These are phyloP conservation scores for Picochlorum sp. DNA, from an alignment of 139 green algal genomes.

Conservation along the genomic window DNA sequence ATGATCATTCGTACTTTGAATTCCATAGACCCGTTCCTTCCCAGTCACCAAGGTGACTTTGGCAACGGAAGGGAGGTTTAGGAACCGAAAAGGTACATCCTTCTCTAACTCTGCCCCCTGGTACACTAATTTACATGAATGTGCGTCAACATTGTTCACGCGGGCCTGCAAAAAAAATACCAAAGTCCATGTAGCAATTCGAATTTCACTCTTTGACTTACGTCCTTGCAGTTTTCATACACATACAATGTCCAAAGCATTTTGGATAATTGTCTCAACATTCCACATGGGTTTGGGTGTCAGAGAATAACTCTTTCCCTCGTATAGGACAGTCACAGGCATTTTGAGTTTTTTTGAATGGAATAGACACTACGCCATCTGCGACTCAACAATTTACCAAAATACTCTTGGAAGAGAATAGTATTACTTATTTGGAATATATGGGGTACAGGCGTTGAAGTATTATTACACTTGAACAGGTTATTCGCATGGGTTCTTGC, in stretches of 20 bases:
- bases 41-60: neutral
- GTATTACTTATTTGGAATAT: no score
- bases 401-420: no score
- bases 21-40: neutral
- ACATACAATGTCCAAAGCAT: no score
- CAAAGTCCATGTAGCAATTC: neutral
- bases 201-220: no score
- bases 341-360: neutral
- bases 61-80: neutral
- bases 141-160: neutral
- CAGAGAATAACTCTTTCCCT: no score
- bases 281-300: no score
- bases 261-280: no score
- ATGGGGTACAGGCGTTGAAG: no score
- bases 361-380: no score
- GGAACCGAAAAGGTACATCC: neutral
- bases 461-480: neutral
- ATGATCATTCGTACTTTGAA: conserved; percentile 3
- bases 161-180: neutral
- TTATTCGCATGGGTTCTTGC: neutral
- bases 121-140: neutral
- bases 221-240: no score
- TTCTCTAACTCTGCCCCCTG: neutral
- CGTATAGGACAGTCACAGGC: no score
- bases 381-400: no score